Percentiles rank a stretch among this genome's conserved stretches.
These are phyloP conservation scores for Naganishia friedmannii DNA, from an alignment of 768 basidiomycete species.

Conservation along the genomic window DNA sequence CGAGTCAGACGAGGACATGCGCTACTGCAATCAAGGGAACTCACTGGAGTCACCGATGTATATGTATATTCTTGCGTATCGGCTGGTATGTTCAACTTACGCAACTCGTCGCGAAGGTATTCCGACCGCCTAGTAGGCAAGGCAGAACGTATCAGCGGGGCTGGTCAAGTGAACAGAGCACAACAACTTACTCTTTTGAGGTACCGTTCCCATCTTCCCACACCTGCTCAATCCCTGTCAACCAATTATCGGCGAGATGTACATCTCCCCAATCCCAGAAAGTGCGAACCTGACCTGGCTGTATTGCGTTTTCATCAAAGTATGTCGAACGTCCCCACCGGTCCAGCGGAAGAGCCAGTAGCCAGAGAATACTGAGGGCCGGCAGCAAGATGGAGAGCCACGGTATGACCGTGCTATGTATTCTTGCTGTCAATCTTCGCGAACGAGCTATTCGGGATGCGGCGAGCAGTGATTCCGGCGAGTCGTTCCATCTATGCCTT, in stretches of 20 bases:
- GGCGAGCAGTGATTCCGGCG: neutral
- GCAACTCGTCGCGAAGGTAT: neutral
- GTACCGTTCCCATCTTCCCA: conserved; percentile 62
- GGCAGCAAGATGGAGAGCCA: conserved; percentile 56
- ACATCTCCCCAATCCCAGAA: conserved; percentile 92
- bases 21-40: conserved; percentile 56
- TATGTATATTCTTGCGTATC: conserved; percentile 14
- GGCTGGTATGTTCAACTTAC: neutral
- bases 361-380: conserved; percentile 72
- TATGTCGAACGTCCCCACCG: conserved; percentile 68
- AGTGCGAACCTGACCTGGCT: conserved; percentile 86
- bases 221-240: conserved; percentile 66
- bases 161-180: neutral
- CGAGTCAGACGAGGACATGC: conserved; percentile 55
- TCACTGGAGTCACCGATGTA: neutral
- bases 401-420: neutral
- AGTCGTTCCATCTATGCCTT: conserved; percentile 6
- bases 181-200: conserved; percentile 64
- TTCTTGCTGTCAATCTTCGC: neutral
- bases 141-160: neutral
- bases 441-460: neutral
- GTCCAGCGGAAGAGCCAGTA: conserved; percentile 69
- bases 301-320: conserved; percentile 93
- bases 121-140: conserved; percentile 1
- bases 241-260: conserved; percentile 75